phyloP scores from a whole-genome alignment of 2,329 filamentous ascomycete species.

The Aspergillus cejpii region DNA sequence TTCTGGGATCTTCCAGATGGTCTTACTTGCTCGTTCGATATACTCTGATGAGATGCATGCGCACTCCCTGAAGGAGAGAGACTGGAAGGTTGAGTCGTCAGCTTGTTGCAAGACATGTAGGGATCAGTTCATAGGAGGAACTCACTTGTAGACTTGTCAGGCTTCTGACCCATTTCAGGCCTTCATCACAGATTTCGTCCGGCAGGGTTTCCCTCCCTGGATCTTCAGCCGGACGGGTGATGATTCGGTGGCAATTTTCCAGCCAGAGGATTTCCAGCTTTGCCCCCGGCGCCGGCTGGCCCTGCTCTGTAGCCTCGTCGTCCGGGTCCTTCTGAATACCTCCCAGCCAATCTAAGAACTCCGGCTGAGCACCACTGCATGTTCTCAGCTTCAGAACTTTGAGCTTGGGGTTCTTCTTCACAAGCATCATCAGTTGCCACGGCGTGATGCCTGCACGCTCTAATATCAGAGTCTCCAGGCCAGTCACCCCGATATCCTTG shows the following conservation, averaged over 20 bases:
- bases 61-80: conserved; percentile 26
- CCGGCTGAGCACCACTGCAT: conserved; percentile 28
- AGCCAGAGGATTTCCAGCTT: conserved; percentile 23
- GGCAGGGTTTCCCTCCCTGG: conserved; percentile 1
- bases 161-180: conserved; percentile 24
- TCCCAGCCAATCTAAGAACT: conserved; percentile 34
- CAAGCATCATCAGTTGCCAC: conserved; percentile 30
- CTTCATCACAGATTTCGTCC: conserved; percentile 13
- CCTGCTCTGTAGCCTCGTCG: not conserved
- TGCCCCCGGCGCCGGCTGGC: conserved; percentile 15
- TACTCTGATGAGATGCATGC: conserved; percentile 18
- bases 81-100: conserved; percentile 12
- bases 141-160: conserved; percentile 21
- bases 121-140: not conserved
- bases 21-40: conserved; percentile 20
- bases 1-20: conserved; percentile 25
- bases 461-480: conserved; percentile 26
- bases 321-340: conserved; percentile 15
- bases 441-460: conserved; percentile 32
- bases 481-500: conserved; percentile 17
- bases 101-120: not conserved
- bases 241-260: conserved; percentile 23
- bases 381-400: conserved; percentile 27
- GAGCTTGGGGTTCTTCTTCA: conserved; percentile 26
- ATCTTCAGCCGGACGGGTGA: conserved; percentile 10